Evolutionary conservation across 1,139 yeast genomes (phyloP).

Genomic region (Nakaseomyces delphensis): DNA sequence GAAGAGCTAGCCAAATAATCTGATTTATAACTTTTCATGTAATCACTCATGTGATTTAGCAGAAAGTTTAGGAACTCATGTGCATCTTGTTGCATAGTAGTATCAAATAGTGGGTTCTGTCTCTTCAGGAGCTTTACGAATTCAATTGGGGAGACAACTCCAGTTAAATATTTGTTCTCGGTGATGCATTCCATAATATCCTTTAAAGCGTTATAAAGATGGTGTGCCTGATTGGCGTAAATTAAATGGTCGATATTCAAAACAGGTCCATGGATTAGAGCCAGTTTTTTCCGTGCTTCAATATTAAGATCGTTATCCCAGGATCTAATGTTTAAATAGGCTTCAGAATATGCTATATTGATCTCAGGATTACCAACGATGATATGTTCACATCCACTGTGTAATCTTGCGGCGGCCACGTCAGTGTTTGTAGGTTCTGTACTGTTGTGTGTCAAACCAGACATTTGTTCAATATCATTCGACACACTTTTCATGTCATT

Average conservation of each 20-base stretch:
- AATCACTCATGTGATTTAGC: slow-evolving; percentile 73
- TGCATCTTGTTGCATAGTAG: slow-evolving; percentile 96
- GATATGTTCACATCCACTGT: slow-evolving; percentile 21
- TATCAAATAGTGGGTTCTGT: slow-evolving; percentile 76
- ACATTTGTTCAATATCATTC: not conserved
- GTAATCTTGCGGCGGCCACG: slow-evolving; percentile 24
- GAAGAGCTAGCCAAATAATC: not conserved
- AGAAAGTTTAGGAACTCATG: slow-evolving; percentile 89
- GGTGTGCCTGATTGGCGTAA: slow-evolving; percentile 29
- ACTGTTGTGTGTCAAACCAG: not conserved
- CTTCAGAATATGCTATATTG: not conserved
- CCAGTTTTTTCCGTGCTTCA: slow-evolving; percentile 74
- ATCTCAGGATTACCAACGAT: slow-evolving; percentile 14
- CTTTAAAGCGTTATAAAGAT: slow-evolving; percentile 64
- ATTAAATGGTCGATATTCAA: slow-evolving; percentile 56
- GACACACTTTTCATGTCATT: not conserved
- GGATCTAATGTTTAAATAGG: not conserved
- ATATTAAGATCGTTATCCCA: slow-evolving; percentile 30
- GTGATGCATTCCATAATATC: slow-evolving; percentile 80
- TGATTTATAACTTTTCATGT: slow-evolving; percentile 14
- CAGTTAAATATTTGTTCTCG: slow-evolving; percentile 60
- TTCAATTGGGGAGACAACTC: slow-evolving; percentile 76
- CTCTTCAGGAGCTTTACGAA: slow-evolving; percentile 68
- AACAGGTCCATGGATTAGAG: slow-evolving; percentile 76
- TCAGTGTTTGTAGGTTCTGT: not conserved